These are phyloP conservation scores for Parmelia sp. DNA, from an alignment of 495 filamentous ascomycete genomes.

Conservation along the genomic window DNA sequence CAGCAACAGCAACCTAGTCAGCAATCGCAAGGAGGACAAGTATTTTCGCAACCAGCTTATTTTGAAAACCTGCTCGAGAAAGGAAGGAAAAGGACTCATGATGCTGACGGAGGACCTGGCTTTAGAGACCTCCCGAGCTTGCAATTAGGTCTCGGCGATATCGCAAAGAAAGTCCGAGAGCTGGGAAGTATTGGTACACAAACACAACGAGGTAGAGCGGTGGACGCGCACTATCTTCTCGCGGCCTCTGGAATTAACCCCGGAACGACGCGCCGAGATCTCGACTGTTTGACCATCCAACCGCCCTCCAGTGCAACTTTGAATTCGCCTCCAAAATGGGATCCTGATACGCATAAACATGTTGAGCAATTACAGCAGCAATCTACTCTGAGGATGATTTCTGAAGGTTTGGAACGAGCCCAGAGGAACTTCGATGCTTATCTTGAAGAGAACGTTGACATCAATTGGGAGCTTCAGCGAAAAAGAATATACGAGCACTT, in stretches of 20 bases:
- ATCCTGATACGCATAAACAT: slow-evolving; percentile 78
- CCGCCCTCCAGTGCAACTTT: slow-evolving; percentile 37
- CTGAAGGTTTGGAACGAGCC: slow-evolving; percentile 77
- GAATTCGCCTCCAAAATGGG: slow-evolving; percentile 45
- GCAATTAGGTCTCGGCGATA: slow-evolving; percentile 79
- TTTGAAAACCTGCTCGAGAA: slow-evolving; percentile 84
- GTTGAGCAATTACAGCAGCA: slow-evolving; percentile 78
- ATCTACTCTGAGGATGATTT: slow-evolving; percentile 83
- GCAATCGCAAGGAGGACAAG: slow-evolving; percentile 23
- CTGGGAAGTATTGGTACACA: slow-evolving; percentile 52
- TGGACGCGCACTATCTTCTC: slow-evolving; percentile 76
- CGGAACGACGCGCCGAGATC: slow-evolving; percentile 67
- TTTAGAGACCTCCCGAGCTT: slow-evolving; percentile 51
- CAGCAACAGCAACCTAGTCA: slow-evolving; percentile 29
- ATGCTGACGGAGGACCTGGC: slow-evolving; percentile 34
- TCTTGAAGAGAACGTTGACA: slow-evolving; percentile 85
- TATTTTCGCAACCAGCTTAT: slow-evolving; percentile 53
- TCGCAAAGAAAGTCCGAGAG: slow-evolving; percentile 74
- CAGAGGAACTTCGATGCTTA: slow-evolving; percentile 86
- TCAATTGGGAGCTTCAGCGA: slow-evolving; percentile 92
- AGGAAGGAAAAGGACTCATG: slow-evolving; percentile 49
- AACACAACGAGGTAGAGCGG: slow-evolving; percentile 40
- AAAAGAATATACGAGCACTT: slow-evolving; percentile 93
- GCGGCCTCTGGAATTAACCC: slow-evolving; percentile 83
- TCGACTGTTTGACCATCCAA: slow-evolving; percentile 54